These are phyloP conservation scores for Paecilomyces dactylethromorphus DNA, from an alignment of 2,329 filamentous ascomycete species.

Conservation along the genomic window DNA sequence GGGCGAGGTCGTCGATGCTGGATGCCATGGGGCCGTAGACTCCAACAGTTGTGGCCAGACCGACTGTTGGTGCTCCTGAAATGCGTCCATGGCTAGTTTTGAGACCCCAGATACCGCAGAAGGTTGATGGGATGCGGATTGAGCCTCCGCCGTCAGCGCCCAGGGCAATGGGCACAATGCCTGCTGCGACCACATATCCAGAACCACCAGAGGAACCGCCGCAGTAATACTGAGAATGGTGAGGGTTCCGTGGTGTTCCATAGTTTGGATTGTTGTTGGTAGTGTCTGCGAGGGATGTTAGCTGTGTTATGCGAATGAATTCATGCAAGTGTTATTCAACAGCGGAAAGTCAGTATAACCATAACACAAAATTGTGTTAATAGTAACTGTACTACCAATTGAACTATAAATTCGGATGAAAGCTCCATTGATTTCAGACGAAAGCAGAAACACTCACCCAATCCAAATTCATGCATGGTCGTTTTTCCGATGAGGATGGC, in stretches of 20 bases:
- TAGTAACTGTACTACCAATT: background rate
- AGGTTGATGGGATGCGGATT: slow-evolving; percentile 65
- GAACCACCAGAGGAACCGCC: slow-evolving; percentile 76
- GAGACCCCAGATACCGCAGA: slow-evolving; percentile 75
- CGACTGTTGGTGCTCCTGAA: slow-evolving; percentile 50
- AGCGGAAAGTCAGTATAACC: background rate
- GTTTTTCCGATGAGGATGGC: slow-evolving; percentile 70
- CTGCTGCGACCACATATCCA: slow-evolving; percentile 62
- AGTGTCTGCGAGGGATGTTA: slow-evolving; percentile 47
- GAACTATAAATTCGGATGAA: background rate
- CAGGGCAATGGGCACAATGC: slow-evolving; percentile 64
- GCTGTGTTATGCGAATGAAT: background rate
- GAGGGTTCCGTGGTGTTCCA: slow-evolving; percentile 71
- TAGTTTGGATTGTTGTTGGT: slow-evolving; percentile 74
- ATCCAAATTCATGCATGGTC: slow-evolving; percentile 74
- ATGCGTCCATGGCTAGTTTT: slow-evolving; percentile 72
- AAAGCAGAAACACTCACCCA: slow-evolving; percentile 40
- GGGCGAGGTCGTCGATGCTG: slow-evolving; percentile 68
- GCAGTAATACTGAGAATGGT: slow-evolving; percentile 69
- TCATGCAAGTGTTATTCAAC: background rate
- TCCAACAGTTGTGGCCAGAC: slow-evolving; percentile 55
- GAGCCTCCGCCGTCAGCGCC: slow-evolving; percentile 73
- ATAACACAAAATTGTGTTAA: background rate
- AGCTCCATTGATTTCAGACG: background rate
- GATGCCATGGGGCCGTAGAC: slow-evolving; percentile 71